These are phyloP conservation scores for Fusarium dimerum DNA, from an alignment of 2,329 filamentous ascomycete genomes.

Conservation along the genomic window DNA sequence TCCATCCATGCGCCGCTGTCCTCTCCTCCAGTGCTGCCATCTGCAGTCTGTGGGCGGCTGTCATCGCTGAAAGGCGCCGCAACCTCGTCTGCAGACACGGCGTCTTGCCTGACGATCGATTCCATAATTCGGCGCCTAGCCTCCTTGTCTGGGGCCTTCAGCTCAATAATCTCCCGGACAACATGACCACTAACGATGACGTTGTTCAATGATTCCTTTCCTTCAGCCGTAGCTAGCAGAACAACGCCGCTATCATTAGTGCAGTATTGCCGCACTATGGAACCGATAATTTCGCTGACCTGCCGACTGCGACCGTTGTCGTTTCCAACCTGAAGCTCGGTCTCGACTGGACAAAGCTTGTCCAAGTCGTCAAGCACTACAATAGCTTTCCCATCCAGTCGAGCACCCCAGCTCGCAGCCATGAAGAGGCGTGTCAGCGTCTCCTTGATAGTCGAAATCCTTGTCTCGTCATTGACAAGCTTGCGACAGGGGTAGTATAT, in stretches of 20 bases:
- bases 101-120: slow-evolving; percentile 65
- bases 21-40: slow-evolving; percentile 57
- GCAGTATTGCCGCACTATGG: slow-evolving; percentile 83
- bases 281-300: slow-evolving; percentile 84
- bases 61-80: slow-evolving; percentile 42
- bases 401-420: slow-evolving; percentile 85
- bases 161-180: slow-evolving; percentile 82
- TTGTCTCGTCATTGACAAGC: slow-evolving; percentile 86
- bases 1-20: slow-evolving; percentile 74
- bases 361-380: slow-evolving; percentile 93
- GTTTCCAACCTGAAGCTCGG: slow-evolving; percentile 88
- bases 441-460: slow-evolving; percentile 89
- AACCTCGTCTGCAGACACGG: slow-evolving; percentile 40
- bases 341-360: slow-evolving; percentile 88
- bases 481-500: slow-evolving; percentile 86
- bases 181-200: slow-evolving; percentile 90
- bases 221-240: slow-evolving; percentile 85
- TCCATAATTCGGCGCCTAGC: slow-evolving; percentile 82
- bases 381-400: slow-evolving; percentile 78
- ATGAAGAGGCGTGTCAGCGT: slow-evolving; percentile 83
- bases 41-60: slow-evolving; percentile 59
- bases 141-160: slow-evolving; percentile 93
- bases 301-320: slow-evolving; percentile 93
- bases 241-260: slow-evolving; percentile 78
- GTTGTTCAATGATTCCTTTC: slow-evolving; percentile 89